Evolutionary conservation across 2,329 filamentous ascomycete genomes (phyloP).

Genomic region (Fusarium floridanum): DNA sequence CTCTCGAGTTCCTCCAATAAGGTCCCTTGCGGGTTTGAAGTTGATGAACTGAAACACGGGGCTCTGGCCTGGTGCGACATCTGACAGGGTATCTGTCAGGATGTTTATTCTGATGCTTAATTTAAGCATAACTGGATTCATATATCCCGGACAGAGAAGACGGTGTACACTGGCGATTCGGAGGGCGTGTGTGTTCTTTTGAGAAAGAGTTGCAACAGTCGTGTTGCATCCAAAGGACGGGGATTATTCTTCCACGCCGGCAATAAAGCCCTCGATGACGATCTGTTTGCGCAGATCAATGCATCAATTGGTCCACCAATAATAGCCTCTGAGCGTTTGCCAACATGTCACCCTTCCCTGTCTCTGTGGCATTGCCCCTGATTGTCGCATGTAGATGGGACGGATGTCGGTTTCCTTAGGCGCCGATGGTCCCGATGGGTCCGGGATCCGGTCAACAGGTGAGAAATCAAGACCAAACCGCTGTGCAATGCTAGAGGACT

Average conservation of each 20-base stretch:
- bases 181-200: not conserved
- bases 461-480: not conserved
- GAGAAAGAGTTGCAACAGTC: not conserved
- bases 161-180: too few species aligned
- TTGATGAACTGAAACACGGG: not conserved
- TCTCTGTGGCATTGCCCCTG: not conserved
- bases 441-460: not conserved
- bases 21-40: not conserved
- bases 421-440: not conserved
- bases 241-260: not conserved
- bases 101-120: not conserved
- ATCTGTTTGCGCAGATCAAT: not conserved
- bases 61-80: not conserved
- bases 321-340: not conserved
- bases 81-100: not conserved
- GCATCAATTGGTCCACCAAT: not conserved
- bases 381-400: not conserved
- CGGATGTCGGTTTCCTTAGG: not conserved
- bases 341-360: not conserved
- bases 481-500: not conserved
- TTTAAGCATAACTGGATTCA: not conserved
- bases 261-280: not conserved
- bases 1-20: not conserved
- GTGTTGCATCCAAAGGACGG: not conserved
- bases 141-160: not conserved